Evolutionary conservation across 2,329 filamentous ascomycete genomes (phyloP), one percentile per base, ranked within the genome.

Genomic region (Davidsoniella neocaledoniae): DNA sequence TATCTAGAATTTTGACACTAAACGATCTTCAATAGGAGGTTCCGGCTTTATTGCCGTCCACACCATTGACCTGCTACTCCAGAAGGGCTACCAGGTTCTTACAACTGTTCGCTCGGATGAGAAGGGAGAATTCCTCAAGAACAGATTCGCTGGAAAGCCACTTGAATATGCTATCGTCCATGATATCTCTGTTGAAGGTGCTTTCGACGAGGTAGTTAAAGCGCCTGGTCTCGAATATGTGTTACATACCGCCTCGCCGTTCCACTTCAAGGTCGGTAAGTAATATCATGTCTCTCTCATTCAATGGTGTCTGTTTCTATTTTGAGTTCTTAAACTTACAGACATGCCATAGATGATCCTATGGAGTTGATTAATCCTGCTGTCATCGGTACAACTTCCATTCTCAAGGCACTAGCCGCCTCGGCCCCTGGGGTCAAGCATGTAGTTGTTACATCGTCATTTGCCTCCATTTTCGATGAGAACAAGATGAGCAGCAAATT

Each of bases 151-250:
- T 2, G 60, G 62, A 17, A 59, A 67, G 53, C 64, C 66, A 29
- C 69, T 79, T 16, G 58, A 63, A 29, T 65, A 73, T 10, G 66
- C 62, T 50, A 78, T 91, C 56, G 85, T 93, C 21, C 76, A 81
- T 16, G 86, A 94, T 60, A 83, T 94, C 56, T 83, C 84, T 3
- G 64, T 78, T 58, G 72, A 77, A 41, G 72, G 73, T 50, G 86
- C 86, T 51, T 94, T 94, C 60, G 78, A 85, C 57, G 69, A 78
- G 57, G 67, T 72, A 54, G 62, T 67, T 61, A 66, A 51, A 44
- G 51, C 52, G 9, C 52, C 48, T 14, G 48, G 45, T 23, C 40
- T 78, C 48, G 69, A 74, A 51, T 71, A 71, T 45, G 73, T 79
- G 38, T 63, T 79, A 48, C 76, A 80, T 64, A 77, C 75, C 2